Conservation (phyloP, 2,329 filamentous ascomycete genomes). For the Dactylellina leptospora region DNA sequence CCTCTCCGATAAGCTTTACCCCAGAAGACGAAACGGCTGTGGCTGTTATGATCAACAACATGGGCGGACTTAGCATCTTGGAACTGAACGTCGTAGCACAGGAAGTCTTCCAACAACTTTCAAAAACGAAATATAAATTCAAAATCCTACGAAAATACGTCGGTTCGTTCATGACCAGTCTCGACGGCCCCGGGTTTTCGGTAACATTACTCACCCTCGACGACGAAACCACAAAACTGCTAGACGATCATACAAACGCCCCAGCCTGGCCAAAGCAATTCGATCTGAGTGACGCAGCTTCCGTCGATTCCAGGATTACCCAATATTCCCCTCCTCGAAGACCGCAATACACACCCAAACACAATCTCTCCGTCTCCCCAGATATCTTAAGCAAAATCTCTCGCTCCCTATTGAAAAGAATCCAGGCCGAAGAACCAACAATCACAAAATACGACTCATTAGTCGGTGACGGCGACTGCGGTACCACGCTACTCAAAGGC, state of each 20-base stretch:
- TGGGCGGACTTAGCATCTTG: constrained; percentile 76
- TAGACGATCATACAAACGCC: constrained; percentile 75
- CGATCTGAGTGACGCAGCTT: constrained; percentile 56
- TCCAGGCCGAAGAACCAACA: constrained; percentile 74
- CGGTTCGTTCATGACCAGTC: constrained; percentile 80
- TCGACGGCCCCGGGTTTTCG: constrained; percentile 80
- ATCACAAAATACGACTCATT: constrained; percentile 72
- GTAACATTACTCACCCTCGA: constrained; percentile 74
- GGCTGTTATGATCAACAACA: constrained; percentile 77
- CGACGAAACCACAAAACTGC: constrained; percentile 72
- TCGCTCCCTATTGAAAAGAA: constrained; percentile 63
- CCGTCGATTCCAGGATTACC: constrained; percentile 17
- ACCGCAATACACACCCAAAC: constrained; percentile 8
- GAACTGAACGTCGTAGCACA: constrained; percentile 76
- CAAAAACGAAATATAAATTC: constrained; percentile 67
- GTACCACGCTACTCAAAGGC: constrained; percentile 63
- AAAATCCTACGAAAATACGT: constrained; percentile 70
- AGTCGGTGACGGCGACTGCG: constrained; percentile 60
- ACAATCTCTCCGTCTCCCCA: constrained; percentile 1
- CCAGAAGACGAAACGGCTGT: constrained; percentile 72
- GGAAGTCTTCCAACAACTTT: constrained; percentile 73
- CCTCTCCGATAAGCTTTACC: constrained; percentile 61
- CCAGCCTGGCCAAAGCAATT: constrained; percentile 70
- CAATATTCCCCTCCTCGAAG: constrained; percentile 19
- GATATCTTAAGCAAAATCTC: constrained; percentile 10